Percentiles rank a stretch among this genome's conserved stretches.
These are phyloP conservation scores for Cyclotella distinguenda DNA, from an alignment of 108 stramenopile genomes.

Conservation along the genomic window DNA sequence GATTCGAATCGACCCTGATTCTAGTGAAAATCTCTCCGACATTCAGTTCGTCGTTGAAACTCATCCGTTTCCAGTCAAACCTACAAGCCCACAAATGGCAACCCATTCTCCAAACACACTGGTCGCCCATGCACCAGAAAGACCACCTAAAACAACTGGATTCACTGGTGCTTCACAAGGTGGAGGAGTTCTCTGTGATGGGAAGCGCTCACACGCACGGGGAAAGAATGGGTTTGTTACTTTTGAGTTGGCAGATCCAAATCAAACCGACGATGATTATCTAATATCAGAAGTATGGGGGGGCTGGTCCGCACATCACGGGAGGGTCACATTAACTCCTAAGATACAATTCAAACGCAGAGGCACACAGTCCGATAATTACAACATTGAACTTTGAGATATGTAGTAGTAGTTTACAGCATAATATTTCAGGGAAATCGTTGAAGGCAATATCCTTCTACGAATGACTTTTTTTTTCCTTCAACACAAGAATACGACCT, in stretches of 20 bases:
- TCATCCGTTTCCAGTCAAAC: slow-evolving; percentile 8
- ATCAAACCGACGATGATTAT: background rate
- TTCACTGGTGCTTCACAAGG: slow-evolving; percentile 26
- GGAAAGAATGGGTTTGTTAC: slow-evolving; percentile 25
- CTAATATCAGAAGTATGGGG: slow-evolving; percentile 18
- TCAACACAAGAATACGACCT: too few species aligned
- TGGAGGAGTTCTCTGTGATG: slow-evolving; percentile 36
- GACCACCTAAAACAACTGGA: slow-evolving; percentile 5
- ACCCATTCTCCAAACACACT: slow-evolving; percentile 2
- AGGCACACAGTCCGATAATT: background rate
- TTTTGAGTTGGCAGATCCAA: slow-evolving; percentile 17
- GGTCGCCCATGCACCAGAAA: background rate
- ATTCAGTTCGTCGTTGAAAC: slow-evolving; percentile 45
- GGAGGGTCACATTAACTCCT: slow-evolving; percentile 38
- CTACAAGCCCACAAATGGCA: background rate
- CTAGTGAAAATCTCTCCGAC: slow-evolving; percentile 21
- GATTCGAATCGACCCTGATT: slow-evolving; percentile 32
- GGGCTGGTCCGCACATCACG: slow-evolving; percentile 35
- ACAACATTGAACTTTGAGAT: slow-evolving; percentile 22
- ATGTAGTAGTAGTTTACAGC: background rate
- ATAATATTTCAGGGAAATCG: background rate
- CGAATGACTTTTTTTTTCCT: too few species aligned
- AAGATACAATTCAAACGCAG: slow-evolving; percentile 31
- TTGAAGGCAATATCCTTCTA: too few species aligned
- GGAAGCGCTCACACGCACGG: slow-evolving; percentile 31